Base-by-base conservation (phyloP, 805 yeast genomes). In the Candida ovalis region DNA sequence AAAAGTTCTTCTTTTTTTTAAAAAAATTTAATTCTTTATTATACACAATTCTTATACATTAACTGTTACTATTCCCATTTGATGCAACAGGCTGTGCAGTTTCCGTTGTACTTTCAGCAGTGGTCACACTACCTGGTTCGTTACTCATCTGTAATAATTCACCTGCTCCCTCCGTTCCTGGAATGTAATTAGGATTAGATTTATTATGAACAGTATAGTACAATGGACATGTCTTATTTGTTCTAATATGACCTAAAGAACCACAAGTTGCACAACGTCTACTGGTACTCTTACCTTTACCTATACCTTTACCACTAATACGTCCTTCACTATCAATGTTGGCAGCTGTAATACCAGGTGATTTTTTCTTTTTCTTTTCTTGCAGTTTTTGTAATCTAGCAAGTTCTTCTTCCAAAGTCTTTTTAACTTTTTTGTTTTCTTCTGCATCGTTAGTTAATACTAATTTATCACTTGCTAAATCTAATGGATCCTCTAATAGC, bases 261-360 rank as follows among this genome's bases (percentile, higher is more conserved):
- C 98, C 98, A 75, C 99, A 92, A 0, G 94, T 85, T 3, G 95
- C 91, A 70, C 99, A 92, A 61, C 88, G 81, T 63, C 99, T 75
- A 8, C 86, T 84, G 4, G 81, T 82, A 27, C 84, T 75, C 58
- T 84, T 84, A 28, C 86, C 86, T 58, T 85, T 85, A 27, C 88
- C 88, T 38, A 79, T 78, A 22, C 87, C 86, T 56, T 81, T 83
- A n/a, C 84, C 86, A 32, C 80, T 77, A 39, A 77, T 54, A 40
- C 72, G 57, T 7, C 71, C 69, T 43, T 66, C 69, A 43, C 66
- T 58, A 48, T 68, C 71, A 42, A 65, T 60, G 44, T 66, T 67
- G 15, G 65, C 66, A 13, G 68, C 61, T 1, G 67, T 62, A 17
- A 63, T 59, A 24, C 66, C 67, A 8, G 64, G 58, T 6, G 61